Base-by-base conservation (phyloP, 345 rosid genomes). In the Salix koriyanagi region DNA sequence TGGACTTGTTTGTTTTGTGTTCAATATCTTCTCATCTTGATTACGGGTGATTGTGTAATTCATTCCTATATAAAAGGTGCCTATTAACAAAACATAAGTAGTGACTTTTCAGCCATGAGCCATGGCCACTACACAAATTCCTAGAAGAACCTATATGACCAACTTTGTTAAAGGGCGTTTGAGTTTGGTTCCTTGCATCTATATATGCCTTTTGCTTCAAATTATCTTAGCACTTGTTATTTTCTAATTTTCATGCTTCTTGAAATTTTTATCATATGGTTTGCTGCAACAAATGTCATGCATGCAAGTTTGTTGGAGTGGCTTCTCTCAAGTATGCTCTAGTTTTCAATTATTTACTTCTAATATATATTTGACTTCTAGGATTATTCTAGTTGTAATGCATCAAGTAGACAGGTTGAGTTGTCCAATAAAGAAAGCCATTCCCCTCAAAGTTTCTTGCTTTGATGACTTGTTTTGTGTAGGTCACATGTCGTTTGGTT, bases 401-500 rank as follows among this genome's bases (percentile, higher is more conserved):
- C 15, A 39, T 12, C 18, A 71, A 65, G 8, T 25, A 52, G 39
- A 30, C 60, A 12, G 23, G n/a, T 46, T 34, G 14, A 23, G 6
- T 42, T 74, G 69, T 71, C 65, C 7, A 37, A 37, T 6, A 4
- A 34, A 48, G 72, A 69, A 82, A 77, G 67, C 42, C 61, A 61
- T 56, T 39, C 28, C 71, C 32, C 41, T 26, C 52, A 58, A 41
- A 46, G 15, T 75, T 72, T 70, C 34, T n/a, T 68, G 70, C 18
- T 26, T 64, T 66, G 56, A 58, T 66, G 66, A 54, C 56, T 71
- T 74, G 34, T 75, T 62, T 69, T 79, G 26, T 84, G 77, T 78
- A 95, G 99, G 92, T 96, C 48, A 94, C 99, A 16, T 96, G 99
- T 67, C 94, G 98, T 75, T 88, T 94, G 76, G 85, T 94, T 71